Evolutionary conservation across 495 filamentous ascomycete genomes (phyloP).

Genomic region (Penicillium argentinense): DNA sequence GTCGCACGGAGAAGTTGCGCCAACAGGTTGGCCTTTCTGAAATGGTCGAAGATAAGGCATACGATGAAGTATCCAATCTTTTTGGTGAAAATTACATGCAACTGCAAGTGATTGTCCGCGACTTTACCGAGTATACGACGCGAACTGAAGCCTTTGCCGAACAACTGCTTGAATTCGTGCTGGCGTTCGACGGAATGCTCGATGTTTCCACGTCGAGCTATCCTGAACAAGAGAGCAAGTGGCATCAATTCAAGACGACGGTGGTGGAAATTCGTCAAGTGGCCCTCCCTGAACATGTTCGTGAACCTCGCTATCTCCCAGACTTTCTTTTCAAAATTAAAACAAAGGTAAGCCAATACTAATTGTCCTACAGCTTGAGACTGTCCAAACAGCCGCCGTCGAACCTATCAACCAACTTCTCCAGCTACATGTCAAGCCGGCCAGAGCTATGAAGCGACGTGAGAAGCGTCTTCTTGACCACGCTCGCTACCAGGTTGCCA

Average conservation of each 20-base stretch:
- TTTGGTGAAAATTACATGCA: constrained; percentile 87
- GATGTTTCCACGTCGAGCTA: constrained; percentile 61
- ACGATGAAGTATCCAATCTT: constrained; percentile 69
- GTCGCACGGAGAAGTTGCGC: constrained; percentile 75
- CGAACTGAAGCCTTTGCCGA: constrained; percentile 68
- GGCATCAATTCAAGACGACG: constrained; percentile 79
- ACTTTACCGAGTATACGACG: constrained; percentile 82
- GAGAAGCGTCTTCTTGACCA: constrained; percentile 88
- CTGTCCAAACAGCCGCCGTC: constrained; percentile 78
- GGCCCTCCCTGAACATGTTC: constrained; percentile 82
- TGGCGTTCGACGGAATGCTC: constrained; percentile 65
- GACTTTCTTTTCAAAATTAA: constrained; percentile 4
- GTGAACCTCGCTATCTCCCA: constrained; percentile 26
- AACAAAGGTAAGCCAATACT: constrained; percentile 1
- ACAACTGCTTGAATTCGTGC: constrained; percentile 67
- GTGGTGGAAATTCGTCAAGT: constrained; percentile 78
- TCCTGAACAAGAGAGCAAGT: constrained; percentile 85
- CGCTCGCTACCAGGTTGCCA: constrained; percentile 73
- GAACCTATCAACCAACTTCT: constrained; percentile 83
- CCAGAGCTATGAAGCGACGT: constrained; percentile 85
- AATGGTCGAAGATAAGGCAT: constrained; percentile 74
- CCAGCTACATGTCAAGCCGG: constrained; percentile 75
- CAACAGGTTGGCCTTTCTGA: constrained; percentile 66
- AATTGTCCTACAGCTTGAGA: constrained; percentile 55
- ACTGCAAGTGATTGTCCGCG: constrained; percentile 84